A percentile compares a stretch with the other conserved stretches of the same genome.
These are phyloP conservation scores for Zychaea mexicana DNA, from an alignment of 371 early-diverging fungal genomes.

Conservation along the genomic window DNA sequence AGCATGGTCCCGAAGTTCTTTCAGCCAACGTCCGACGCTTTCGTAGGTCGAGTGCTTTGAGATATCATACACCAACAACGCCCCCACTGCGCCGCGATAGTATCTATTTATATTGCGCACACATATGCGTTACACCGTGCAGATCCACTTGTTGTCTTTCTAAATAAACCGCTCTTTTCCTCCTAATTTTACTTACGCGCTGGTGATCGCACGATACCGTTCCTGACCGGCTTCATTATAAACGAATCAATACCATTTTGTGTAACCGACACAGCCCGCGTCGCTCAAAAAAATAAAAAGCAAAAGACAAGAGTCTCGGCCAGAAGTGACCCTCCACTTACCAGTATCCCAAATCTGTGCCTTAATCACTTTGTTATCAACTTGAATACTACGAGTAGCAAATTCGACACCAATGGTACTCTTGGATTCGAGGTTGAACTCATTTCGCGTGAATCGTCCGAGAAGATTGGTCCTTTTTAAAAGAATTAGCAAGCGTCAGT, in stretches of 20 bases:
- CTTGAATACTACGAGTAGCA: slow-evolving; percentile 97
- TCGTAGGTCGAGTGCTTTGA: slow-evolving; percentile 95
- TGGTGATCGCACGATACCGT: slow-evolving; percentile 89
- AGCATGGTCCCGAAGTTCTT: slow-evolving; percentile 98
- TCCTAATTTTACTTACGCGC: slow-evolving; percentile 67
- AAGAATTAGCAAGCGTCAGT: background rate
- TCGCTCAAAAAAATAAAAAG: background rate
- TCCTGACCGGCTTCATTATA: slow-evolving; percentile 80
- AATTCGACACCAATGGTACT: slow-evolving; percentile 99
- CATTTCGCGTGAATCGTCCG: slow-evolving; percentile 96
- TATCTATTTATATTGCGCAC: slow-evolving; percentile 58
- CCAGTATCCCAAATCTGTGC: slow-evolving; percentile 99
- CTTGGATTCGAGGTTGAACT: slow-evolving; percentile 97
- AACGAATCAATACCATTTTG: background rate
- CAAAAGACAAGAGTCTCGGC: background rate
- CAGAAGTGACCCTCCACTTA: slow-evolving; percentile 15
- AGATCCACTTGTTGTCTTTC: background rate
- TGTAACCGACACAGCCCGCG: background rate
- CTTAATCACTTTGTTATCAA: slow-evolving; percentile 97
- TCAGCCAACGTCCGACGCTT: slow-evolving; percentile 97
- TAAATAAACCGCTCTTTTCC: background rate
- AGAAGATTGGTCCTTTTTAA: slow-evolving; percentile 87
- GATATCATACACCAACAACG: slow-evolving; percentile 99
- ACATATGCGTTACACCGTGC: background rate
- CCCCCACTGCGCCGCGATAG: slow-evolving; percentile 99